Base-by-base conservation (phyloP, 2,329 filamentous ascomycete species). In the Grosmannia penicillata region DNA sequence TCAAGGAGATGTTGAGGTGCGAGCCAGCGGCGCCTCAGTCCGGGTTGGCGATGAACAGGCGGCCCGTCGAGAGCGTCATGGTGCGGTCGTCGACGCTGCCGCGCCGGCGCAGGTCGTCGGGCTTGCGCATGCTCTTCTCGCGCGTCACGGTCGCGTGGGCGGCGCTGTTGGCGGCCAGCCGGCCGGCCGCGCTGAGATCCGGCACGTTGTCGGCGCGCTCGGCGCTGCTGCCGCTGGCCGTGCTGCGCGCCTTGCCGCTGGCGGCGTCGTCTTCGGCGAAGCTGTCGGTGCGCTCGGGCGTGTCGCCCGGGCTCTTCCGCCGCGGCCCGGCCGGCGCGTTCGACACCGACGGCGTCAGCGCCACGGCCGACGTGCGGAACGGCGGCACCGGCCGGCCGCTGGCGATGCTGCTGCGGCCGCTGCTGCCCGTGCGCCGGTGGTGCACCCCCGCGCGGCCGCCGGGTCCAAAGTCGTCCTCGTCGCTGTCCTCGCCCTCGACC, bases 11-110 rank as follows among this genome's bases (percentile, higher is more conserved):
- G n/a, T n/a, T n/a, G n/a, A n/a, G n/a, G n/a, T n/a, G n/a, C n/a
- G n/a, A n/a, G n/a, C n/a, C n/a, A n/a, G n/a, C n/a, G 15, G n/a
- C 3, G 4, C 22, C 43, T 64, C 59, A 72, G 57, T 91, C 84
- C 15, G 84, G 84, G 57, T 93, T 93, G 49, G 84, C 84, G 52
- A 93, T 86, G 57, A 82, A 91, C 42, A 93, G 68, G 45, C 83
- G 72, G 35, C 76, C 76, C 22, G 73, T 69, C 17, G 72, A 75
- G 55, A 91, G 78, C 2, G 82, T 87, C 58, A 75, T 78, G 6
- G 80, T 82, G 51, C 81, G 68, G 57, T 91, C 84, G 53, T 91
- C 84, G 35, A 93, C 82, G 53, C 83, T 91, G 40, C 84, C 84
- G 51, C 82, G 69, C 48, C 84, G 68, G 50, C 69, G 71, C 39